Conservation (phyloP, 106 monocot species). For the Xerophyta viscosa region DNA sequence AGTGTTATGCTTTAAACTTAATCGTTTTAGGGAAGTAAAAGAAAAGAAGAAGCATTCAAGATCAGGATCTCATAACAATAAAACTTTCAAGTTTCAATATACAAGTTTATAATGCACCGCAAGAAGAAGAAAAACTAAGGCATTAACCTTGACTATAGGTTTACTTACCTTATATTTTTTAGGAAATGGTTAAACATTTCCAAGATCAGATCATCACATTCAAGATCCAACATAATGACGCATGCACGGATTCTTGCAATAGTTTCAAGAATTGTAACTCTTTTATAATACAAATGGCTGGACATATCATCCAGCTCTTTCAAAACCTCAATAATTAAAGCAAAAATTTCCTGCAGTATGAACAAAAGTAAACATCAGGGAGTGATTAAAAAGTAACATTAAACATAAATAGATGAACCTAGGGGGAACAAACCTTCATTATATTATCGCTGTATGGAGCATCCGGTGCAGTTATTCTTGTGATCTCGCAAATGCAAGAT, state of each 20-base stretch:
- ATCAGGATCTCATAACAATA: too few species aligned
- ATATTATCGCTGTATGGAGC: slow-evolving; percentile 23
- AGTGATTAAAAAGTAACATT: background rate
- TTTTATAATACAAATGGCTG: slow-evolving; percentile 18
- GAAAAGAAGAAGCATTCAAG: too few species aligned
- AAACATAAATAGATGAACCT: background rate
- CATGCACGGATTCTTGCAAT: slow-evolving; percentile 25
- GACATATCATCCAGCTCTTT: slow-evolving; percentile 26
- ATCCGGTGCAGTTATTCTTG: slow-evolving; percentile 38
- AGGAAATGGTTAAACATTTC: slow-evolving; percentile 28
- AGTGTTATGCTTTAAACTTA: too few species aligned
- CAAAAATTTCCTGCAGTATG: slow-evolving; percentile 23
- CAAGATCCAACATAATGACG: slow-evolving; percentile 30
- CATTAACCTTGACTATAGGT: too few species aligned
- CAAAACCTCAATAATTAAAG: slow-evolving; percentile 23
- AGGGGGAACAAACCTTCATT: slow-evolving; percentile 24
- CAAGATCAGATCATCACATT: slow-evolving; percentile 26
- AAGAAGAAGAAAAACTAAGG: too few species aligned
- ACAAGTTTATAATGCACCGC: too few species aligned
- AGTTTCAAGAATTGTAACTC: slow-evolving; percentile 25
- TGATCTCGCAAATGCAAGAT: slow-evolving; percentile 28
- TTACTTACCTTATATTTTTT: slow-evolving; percentile 20
- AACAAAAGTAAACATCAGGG: background rate
- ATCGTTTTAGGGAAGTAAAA: too few species aligned
- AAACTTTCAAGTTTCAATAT: too few species aligned